Conservation (phyloP, 805 yeast species). For the Saturnispora diversa region DNA sequence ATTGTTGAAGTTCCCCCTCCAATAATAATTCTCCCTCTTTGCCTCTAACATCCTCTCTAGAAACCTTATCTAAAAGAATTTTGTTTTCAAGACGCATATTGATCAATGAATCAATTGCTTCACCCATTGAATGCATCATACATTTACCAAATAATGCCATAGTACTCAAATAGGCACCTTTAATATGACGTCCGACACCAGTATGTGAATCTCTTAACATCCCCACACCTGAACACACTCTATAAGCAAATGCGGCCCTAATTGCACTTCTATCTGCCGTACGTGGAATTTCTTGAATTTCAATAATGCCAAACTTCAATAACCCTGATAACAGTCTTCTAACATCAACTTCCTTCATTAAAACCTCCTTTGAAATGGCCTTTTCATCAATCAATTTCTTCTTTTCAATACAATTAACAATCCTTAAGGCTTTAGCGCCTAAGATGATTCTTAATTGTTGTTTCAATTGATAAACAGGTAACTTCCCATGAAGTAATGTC, state of each 20-base stretch:
- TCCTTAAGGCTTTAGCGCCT: constrained; percentile 60
- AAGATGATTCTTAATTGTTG: constrained; percentile 50
- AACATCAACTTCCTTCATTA: constrained; percentile 70
- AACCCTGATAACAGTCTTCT: constrained; percentile 62
- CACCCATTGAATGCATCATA: constrained; percentile 46
- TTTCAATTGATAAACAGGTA: constrained; percentile 47
- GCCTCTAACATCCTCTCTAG: constrained; percentile 85
- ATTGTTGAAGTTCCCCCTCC: constrained; percentile 66
- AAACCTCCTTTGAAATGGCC: constrained; percentile 60
- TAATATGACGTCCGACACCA: constrained; percentile 1
- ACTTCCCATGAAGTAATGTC: constrained; percentile 37
- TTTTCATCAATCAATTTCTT: constrained; percentile 78
- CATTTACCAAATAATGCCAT: constrained; percentile 33
- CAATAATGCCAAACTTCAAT: constrained; percentile 62
- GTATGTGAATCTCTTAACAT: constrained; percentile 4
- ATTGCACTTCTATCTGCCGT: constrained; percentile 88
- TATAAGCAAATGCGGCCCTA: constrained; percentile 76
- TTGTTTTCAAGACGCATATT: constrained; percentile 50
- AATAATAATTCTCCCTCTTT: constrained; percentile 66
- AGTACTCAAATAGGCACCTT: constrained; percentile 23
- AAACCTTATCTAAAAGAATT: constrained; percentile 67
- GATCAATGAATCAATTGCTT: constrained; percentile 42
- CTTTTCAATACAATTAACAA: constrained; percentile 68
- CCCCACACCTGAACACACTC: constrained; percentile 31
- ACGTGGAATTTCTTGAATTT: constrained; percentile 89